A percentile compares a stretch with the other conserved stretches of the same genome.
phyloP scores from a whole-genome alignment of 345 rosid species.

The Eucalyptus grandis region DNA sequence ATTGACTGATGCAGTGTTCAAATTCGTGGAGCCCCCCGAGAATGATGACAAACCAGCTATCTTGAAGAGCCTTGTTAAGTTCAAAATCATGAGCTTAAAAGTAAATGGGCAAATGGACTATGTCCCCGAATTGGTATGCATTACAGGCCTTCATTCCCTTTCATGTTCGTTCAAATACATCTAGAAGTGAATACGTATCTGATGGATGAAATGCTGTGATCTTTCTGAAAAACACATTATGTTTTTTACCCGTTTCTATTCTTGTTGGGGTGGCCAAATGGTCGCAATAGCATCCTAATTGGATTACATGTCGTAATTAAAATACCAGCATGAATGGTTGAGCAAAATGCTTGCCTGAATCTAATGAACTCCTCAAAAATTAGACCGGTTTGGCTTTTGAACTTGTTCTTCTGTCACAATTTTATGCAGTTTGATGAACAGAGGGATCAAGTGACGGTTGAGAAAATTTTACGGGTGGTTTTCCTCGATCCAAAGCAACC shows the following conservation, averaged over 20 bases:
- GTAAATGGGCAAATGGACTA: constrained; percentile 50
- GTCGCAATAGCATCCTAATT: not conserved
- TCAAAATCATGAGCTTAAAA: constrained; percentile 74
- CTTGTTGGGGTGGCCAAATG: not conserved
- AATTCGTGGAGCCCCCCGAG: constrained; percentile 74
- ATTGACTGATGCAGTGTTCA: constrained; percentile 37
- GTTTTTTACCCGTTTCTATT: not conserved
- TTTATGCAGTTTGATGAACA: constrained; percentile 60
- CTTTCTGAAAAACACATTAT: not conserved
- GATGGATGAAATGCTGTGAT: not conserved
- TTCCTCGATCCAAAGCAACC: constrained; percentile 52
- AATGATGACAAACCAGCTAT: constrained; percentile 42
- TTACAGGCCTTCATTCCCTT: not conserved
- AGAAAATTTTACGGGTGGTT: constrained; percentile 53
- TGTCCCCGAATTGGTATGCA: constrained; percentile 67
- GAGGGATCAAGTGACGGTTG: constrained; percentile 53
- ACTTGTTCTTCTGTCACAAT: not conserved
- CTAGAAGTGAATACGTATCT: not conserved
- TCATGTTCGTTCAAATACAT: not conserved
- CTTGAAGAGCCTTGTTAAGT: constrained; percentile 57
- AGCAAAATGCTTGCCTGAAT: not conserved
- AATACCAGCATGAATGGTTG: not conserved
- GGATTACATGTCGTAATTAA: not conserved
- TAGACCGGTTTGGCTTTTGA: not conserved
- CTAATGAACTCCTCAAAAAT: not conserved